phyloP scores from a whole-genome alignment of 805 yeast genomes.

The Candida dendrica region DNA sequence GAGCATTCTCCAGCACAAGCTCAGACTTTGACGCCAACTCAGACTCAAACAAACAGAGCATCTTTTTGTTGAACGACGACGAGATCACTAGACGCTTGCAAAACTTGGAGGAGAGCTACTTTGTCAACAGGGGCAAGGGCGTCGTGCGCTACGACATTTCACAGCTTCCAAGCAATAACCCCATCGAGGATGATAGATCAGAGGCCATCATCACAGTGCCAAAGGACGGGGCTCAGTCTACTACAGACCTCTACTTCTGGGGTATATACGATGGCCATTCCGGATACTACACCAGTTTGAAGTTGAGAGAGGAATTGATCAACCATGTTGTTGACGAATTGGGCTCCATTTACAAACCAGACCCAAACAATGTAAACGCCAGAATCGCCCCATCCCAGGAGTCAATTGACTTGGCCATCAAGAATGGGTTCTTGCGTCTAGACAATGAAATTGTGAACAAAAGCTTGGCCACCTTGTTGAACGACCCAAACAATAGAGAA shows the following conservation, averaged over 20 bases:
- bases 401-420: constrained; percentile 71
- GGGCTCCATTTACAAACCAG: constrained; percentile 54
- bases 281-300: constrained; percentile 90
- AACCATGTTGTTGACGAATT: constrained; percentile 72
- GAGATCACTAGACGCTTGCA: constrained; percentile 67
- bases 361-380: constrained; percentile 34
- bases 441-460: constrained; percentile 83
- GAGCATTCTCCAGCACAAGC: constrained; percentile 15
- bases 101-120: constrained; percentile 70
- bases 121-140: constrained; percentile 80
- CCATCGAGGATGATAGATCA: constrained; percentile 89
- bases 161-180: constrained; percentile 85
- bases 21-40: constrained; percentile 4
- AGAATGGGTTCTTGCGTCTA: constrained; percentile 69
- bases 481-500: constrained; percentile 52
- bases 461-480: constrained; percentile 62
- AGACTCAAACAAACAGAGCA: constrained; percentile 39
- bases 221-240: constrained; percentile 34
- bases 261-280: constrained; percentile 97
- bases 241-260: constrained; percentile 94
- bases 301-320: constrained; percentile 71
- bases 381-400: constrained; percentile 63
- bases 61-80: constrained; percentile 52
- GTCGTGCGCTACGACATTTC: constrained; percentile 82
- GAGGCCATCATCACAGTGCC: constrained; percentile 76